A percentile compares a stretch with the other conserved stretches of the same genome.
phyloP scores from a whole-genome alignment of 2,329 filamentous ascomycete species.

The Metarhizium sp. region DNA sequence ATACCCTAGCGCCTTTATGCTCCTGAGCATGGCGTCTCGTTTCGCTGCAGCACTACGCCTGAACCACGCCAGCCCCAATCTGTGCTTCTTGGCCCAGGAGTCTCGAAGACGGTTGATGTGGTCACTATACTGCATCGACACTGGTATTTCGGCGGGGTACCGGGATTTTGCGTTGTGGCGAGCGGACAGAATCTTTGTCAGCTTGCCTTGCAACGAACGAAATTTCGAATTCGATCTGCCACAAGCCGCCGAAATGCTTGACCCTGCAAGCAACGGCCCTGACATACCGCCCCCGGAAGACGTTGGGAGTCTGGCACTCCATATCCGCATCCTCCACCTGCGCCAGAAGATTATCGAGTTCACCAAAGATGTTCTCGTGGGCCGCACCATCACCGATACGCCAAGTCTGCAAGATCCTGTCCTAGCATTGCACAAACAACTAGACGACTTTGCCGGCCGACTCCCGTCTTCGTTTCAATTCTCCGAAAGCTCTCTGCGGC shows the following conservation, averaged over 20 bases:
- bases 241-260: constrained; percentile 43
- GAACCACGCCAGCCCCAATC: constrained; percentile 31
- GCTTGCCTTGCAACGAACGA: constrained; percentile 33
- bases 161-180: constrained; percentile 35
- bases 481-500: constrained; percentile 44
- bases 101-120: constrained; percentile 34
- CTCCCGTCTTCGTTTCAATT: constrained; percentile 48
- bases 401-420: constrained; percentile 31
- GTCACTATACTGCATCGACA: constrained; percentile 34
- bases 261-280: constrained; percentile 33
- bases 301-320: constrained; percentile 45
- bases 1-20: constrained; percentile 35
- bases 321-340: constrained; percentile 46
- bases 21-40: constrained; percentile 32
- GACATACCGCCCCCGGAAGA: constrained; percentile 35
- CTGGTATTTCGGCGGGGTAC: constrained; percentile 31
- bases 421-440: constrained; percentile 36
- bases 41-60: constrained; percentile 33
- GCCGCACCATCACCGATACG: constrained; percentile 31
- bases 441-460: constrained; percentile 42
- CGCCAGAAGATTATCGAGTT: constrained; percentile 45
- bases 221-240: constrained; percentile 48
- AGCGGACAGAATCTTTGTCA: constrained; percentile 30
- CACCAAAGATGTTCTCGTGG: constrained; percentile 31
- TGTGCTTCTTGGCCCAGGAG: constrained; percentile 31